A percentile compares a stretch with the other conserved stretches of the same genome.
Evolutionary conservation across 805 yeast genomes (phyloP).

Genomic region (Starmera quercuum): DNA sequence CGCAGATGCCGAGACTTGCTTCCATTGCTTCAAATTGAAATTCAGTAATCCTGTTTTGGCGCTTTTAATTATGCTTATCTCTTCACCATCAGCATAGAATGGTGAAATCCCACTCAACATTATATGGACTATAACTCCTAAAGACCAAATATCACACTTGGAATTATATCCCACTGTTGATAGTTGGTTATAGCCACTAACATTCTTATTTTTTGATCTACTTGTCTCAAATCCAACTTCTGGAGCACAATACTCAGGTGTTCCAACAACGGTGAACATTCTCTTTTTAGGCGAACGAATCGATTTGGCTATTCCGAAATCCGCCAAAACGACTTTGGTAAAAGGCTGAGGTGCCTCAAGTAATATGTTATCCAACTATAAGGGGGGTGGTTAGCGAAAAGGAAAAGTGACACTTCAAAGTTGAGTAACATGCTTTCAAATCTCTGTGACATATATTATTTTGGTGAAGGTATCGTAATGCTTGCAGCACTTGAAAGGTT

Average conservation of each 20-base stretch:
- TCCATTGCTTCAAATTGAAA: constrained; percentile 36
- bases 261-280: constrained; percentile 48
- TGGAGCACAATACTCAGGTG: constrained; percentile 69
- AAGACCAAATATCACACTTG: constrained; percentile 65
- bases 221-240: constrained; percentile 45
- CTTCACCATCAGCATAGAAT: constrained; percentile 42
- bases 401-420: background rate
- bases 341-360: constrained; percentile 45
- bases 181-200: constrained; percentile 16
- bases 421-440: constrained; percentile 29
- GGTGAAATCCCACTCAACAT: constrained; percentile 60
- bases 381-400: background rate
- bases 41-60: constrained; percentile 34
- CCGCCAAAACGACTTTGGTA: constrained; percentile 52
- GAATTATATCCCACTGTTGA: constrained; percentile 35
- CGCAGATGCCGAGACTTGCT: constrained; percentile 29
- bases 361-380: constrained; percentile 48
- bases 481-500: constrained; percentile 48
- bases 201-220: constrained; percentile 20
- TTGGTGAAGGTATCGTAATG: constrained; percentile 46
- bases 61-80: constrained; percentile 30
- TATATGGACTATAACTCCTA: constrained; percentile 54
- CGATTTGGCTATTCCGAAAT: constrained; percentile 53
- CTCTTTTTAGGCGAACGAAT: constrained; percentile 23
- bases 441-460: constrained; percentile 58